Conservation (phyloP, 2,329 filamentous ascomycete species). For the Fusarium avenaceum region DNA sequence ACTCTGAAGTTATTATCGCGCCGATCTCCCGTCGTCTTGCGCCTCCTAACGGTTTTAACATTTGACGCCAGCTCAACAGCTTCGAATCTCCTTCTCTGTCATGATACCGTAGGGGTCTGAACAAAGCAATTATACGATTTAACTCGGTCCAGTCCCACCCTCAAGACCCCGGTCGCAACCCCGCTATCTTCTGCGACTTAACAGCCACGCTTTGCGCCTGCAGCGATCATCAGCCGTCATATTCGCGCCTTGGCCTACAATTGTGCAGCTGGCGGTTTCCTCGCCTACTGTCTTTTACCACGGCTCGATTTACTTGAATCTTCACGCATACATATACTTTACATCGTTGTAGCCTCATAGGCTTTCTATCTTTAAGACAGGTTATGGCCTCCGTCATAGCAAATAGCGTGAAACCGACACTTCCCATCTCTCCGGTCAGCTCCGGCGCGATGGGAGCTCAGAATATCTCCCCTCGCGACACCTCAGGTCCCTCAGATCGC, state of each 20-base stretch:
- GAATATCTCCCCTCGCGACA: constrained; percentile 54
- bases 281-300: constrained; percentile 5
- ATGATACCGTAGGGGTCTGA: constrained; percentile 45
- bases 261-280: constrained; percentile 25
- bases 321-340: constrained; percentile 4
- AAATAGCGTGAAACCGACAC: constrained; percentile 51
- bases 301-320: neutral
- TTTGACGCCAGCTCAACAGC: constrained; percentile 17
- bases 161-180: constrained; percentile 41
- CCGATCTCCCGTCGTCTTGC: constrained; percentile 26
- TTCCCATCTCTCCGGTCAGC: constrained; percentile 57
- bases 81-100: constrained; percentile 32
- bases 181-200: constrained; percentile 39
- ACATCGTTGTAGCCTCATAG: neutral
- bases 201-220: constrained; percentile 31
- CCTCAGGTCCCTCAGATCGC: constrained; percentile 52
- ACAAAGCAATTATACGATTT: constrained; percentile 40
- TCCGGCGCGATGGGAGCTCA: constrained; percentile 60
- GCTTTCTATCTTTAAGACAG: constrained; percentile 25
- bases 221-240: constrained; percentile 31
- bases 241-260: constrained; percentile 30
- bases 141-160: constrained; percentile 42
- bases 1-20: neutral
- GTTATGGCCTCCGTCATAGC: constrained; percentile 50
- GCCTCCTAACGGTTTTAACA: constrained; percentile 8